Conservation (phyloP, 2,329 filamentous ascomycete genomes). For the Cordyceps pruinosa region DNA sequence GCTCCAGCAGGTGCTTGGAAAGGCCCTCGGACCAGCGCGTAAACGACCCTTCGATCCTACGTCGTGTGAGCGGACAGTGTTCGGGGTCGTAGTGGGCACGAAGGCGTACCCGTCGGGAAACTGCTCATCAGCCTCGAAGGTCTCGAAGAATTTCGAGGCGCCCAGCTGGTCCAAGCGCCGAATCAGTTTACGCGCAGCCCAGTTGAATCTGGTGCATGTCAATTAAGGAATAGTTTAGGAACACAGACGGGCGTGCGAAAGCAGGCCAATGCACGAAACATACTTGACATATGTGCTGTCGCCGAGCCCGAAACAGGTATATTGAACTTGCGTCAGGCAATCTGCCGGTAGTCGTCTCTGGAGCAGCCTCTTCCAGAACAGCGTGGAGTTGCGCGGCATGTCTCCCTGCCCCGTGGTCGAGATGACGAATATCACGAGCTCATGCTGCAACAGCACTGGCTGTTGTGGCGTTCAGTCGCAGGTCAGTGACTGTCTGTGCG, state of each 20-base stretch:
- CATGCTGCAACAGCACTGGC: conserved; percentile 44
- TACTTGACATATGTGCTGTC: conserved; percentile 93
- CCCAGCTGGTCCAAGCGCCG: conserved; percentile 80
- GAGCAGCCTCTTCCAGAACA: conserved; percentile 80
- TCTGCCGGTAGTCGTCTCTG: conserved; percentile 67
- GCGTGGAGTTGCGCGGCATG: conserved; percentile 72
- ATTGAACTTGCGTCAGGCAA: conserved; percentile 62
- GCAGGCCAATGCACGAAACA: conserved; percentile 19
- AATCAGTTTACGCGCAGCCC: conserved; percentile 80
- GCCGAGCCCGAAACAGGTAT: conserved; percentile 84
- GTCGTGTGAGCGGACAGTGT: not conserved
- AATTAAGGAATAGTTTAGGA: not conserved
- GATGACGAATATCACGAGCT: conserved; percentile 68
- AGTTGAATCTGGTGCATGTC: conserved; percentile 66
- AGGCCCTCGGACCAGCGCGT: conserved; percentile 69
- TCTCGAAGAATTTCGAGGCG: conserved; percentile 65
- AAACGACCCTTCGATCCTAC: conserved; percentile 73
- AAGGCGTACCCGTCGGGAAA: conserved; percentile 77
- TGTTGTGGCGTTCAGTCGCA: conserved; percentile 20
- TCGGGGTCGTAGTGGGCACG: not conserved
- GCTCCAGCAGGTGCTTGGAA: conserved; percentile 55
- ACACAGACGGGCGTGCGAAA: not conserved
- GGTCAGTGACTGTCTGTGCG: not conserved
- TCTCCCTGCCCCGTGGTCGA: conserved; percentile 96
- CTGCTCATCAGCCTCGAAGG: conserved; percentile 87